Evolutionary conservation across 441 rosid genomes (phyloP), one percentile per base, ranked within the genome.

Genomic region (Hura crepitans): DNA sequence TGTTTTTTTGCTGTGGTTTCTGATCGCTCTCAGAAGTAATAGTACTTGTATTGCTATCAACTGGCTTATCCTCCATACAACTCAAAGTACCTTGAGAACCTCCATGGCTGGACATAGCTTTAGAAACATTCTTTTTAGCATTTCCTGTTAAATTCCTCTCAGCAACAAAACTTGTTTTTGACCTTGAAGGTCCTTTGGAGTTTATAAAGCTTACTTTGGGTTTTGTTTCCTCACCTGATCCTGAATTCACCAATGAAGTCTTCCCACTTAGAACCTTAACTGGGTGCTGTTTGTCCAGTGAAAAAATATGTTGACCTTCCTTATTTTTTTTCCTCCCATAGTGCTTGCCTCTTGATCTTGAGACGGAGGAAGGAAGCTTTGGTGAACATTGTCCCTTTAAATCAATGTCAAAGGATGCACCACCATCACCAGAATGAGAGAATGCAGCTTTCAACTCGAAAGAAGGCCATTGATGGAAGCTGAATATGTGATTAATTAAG

Each of bases 291-390:
- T 74, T 80, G 66, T 66, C 73, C 65, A 57, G 31, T 43, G 70
- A 55, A 30, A 67, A 54, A 63, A 78, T 67, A 46, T 33, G 27
- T 57, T 53, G 62, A 31, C 61, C 72, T 49, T 72, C 74, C 73
- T 64, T 62, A 82, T 74, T 65, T 61, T 70, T 81, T 73, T 76
- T 75, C 73, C 75, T 80, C 42, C 51, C 56, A 62, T 74, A 81
- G 66, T 83, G 81, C 72, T 84, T 86, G 23, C 91, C 91, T 74
- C 90, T 85, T 54, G 93, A 88, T 81, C 80, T 77, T 33, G 88
- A 86, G 45, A 86, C 89, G 0, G 89, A 85, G 37, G 78, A 72
- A 10, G 89, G 82, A 70, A 80, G 81, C 30, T 76, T 70, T 0
- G 86, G 84, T 14, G 90, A 84, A 67, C 75, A 71, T 68, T 51